Conservation (phyloP, 768 basidiomycete species). For the Pisolithus orientalis region DNA sequence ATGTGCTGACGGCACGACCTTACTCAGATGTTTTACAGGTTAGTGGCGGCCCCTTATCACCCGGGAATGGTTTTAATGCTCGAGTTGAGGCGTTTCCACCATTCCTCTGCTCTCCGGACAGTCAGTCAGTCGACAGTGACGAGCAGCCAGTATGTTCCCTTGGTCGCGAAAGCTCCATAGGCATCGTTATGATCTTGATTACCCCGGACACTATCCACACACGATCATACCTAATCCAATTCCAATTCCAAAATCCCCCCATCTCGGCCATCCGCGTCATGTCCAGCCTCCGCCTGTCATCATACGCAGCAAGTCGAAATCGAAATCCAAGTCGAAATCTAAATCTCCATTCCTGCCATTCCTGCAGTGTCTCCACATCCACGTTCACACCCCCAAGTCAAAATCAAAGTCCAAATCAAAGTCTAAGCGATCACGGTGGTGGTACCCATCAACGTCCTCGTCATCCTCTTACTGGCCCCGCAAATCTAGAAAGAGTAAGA, state of each 20-base stretch:
- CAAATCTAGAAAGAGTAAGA: background rate
- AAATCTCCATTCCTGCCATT: conserved; percentile 10
- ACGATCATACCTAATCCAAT: conserved; percentile 12
- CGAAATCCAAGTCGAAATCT: conserved; percentile 9
- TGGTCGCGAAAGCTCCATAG: conserved; percentile 21
- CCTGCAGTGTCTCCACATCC: conserved; percentile 19
- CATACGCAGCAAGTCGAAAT: conserved; percentile 7
- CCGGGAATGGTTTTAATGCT: conserved; percentile 22
- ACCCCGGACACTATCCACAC: conserved; percentile 10
- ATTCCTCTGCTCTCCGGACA: conserved; percentile 2
- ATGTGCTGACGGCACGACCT: conserved; percentile 18
- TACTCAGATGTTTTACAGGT: conserved; percentile 18
- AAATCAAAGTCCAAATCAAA: conserved; percentile 1
- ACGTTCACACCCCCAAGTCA: conserved; percentile 17
- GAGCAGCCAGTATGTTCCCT: conserved; percentile 12
- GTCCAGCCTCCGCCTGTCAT: conserved; percentile 4
- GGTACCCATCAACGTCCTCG: conserved; percentile 11
- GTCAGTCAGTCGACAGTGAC: background rate
- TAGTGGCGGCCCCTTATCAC: conserved; percentile 23
- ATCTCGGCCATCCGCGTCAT: conserved; percentile 12
- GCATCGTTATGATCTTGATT: conserved; percentile 10
- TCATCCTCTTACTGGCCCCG: background rate
- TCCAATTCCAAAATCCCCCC: conserved; percentile 10
- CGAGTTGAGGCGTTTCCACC: conserved; percentile 10
- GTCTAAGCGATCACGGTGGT: conserved; percentile 18